These are phyloP conservation scores for Aspergillus hortae DNA, from an alignment of 2,329 filamentous ascomycete species.

Conservation along the genomic window DNA sequence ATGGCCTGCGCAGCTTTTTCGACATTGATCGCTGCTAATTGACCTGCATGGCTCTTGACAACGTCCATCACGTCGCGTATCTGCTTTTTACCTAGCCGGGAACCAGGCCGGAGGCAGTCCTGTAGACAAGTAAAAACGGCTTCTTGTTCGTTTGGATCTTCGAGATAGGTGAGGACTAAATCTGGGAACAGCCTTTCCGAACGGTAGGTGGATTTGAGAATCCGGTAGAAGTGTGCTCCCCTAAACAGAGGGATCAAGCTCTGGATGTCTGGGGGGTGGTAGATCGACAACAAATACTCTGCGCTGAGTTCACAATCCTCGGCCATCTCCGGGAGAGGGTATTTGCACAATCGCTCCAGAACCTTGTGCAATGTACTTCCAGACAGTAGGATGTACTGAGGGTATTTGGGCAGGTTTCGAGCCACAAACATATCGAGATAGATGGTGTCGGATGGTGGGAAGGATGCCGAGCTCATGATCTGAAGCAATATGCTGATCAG, in stretches of 20 bases:
- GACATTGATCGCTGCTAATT: slow-evolving; percentile 66
- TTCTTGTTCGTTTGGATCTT: slow-evolving; percentile 73
- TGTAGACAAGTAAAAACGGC: slow-evolving; percentile 75
- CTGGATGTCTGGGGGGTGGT: slow-evolving; percentile 80
- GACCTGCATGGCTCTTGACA: slow-evolving; percentile 61
- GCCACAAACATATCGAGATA: slow-evolving; percentile 99
- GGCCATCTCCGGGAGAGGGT: slow-evolving; percentile 72
- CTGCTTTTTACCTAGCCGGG: slow-evolving; percentile 66
- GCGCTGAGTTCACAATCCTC: slow-evolving; percentile 97
- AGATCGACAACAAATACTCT: slow-evolving; percentile 90
- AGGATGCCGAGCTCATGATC: slow-evolving; percentile 72
- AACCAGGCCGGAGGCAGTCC: slow-evolving; percentile 66
- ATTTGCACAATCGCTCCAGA: slow-evolving; percentile 77
- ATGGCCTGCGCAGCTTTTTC: slow-evolving; percentile 63
- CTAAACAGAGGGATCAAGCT: slow-evolving; percentile 73
- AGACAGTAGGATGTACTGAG: slow-evolving; percentile 87
- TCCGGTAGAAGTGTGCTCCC: slow-evolving; percentile 80
- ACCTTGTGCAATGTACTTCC: slow-evolving; percentile 81
- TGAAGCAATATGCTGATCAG: slow-evolving; percentile 86
- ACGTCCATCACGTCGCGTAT: slow-evolving; percentile 66
- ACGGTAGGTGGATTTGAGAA: slow-evolving; percentile 84
- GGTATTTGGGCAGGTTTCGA: slow-evolving; percentile 91
- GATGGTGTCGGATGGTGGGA: slow-evolving; percentile 76
- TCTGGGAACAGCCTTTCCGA: slow-evolving; percentile 74
- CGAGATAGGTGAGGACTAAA: slow-evolving; percentile 76